Evolutionary conservation across 192 early-diverging fungal species (phyloP).

Genomic region (Globomyces pollinis-pini): DNA sequence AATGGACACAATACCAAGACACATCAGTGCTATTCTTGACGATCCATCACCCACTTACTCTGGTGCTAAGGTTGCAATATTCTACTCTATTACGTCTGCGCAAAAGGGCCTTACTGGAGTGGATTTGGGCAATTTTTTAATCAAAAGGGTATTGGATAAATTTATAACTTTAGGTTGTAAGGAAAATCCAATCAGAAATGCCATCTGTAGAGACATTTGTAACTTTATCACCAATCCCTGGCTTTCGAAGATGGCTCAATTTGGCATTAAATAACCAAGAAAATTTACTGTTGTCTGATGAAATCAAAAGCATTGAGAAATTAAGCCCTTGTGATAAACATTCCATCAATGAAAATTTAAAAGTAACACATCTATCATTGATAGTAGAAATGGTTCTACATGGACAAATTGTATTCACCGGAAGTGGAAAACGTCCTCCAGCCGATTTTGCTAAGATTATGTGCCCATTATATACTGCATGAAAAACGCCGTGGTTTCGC

Average conservation of each 20-base stretch:
- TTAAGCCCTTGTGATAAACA: conserved; percentile 1
- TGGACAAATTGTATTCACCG: not conserved
- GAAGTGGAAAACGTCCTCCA: conserved; percentile 31
- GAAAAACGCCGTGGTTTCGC: conserved; percentile 63
- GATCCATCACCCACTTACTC: conserved; percentile 38
- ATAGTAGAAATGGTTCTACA: too few relatives aligned
- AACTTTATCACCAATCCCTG: conserved; percentile 86
- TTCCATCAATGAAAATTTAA: conserved; percentile 1
- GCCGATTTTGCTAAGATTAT: conserved; percentile 52
- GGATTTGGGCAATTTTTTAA: conserved; percentile 79
- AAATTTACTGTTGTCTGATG: conserved; percentile 14
- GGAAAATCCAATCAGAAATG: conserved; percentile 60
- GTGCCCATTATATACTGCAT: conserved; percentile 51
- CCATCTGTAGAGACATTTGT: conserved; percentile 71
- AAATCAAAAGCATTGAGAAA: conserved; percentile 4
- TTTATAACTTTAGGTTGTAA: conserved; percentile 77
- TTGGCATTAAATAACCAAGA: conserved; percentile 11
- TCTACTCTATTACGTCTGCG: conserved; percentile 86
- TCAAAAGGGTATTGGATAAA: not conserved
- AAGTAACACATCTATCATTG: conserved; percentile 7
- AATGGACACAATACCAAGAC: not conserved
- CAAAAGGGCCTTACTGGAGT: conserved; percentile 78
- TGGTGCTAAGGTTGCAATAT: conserved; percentile 64
- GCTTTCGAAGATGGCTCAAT: conserved; percentile 74
- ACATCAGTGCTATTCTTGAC: conserved; percentile 42